These are phyloP conservation scores for Solidago caesia DNA, from an alignment of 129 eudicot species.

Conservation along the genomic window DNA sequence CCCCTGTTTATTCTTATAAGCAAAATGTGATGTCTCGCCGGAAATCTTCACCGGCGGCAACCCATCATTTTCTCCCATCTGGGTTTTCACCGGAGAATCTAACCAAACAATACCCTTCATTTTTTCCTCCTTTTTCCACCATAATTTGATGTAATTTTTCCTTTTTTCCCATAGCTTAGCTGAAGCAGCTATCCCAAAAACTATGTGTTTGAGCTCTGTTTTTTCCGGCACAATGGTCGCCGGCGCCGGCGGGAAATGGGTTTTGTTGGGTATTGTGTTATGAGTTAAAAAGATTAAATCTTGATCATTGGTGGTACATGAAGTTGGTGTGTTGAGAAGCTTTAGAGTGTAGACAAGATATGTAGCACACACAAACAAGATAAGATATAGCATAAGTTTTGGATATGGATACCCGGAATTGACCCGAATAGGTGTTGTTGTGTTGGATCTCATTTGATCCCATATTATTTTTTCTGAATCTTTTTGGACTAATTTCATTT, in stretches of 20 bases:
- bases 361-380: slow-evolving; percentile 65
- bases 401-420: slow-evolving; percentile 45
- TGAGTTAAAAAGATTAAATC: slow-evolving; percentile 29
- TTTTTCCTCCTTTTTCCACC: slow-evolving; percentile 65
- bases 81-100: slow-evolving; percentile 49
- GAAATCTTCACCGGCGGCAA: slow-evolving; percentile 72
- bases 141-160: slow-evolving; percentile 70
- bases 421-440: slow-evolving; percentile 27
- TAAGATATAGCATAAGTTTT: slow-evolving; percentile 60
- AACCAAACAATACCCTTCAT: slow-evolving; percentile 96
- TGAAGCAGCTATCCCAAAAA: slow-evolving; percentile 90
- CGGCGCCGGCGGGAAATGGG: neutral
- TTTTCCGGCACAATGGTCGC: slow-evolving; percentile 16
- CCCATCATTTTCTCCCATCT: slow-evolving; percentile 24
- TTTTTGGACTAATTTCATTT: slow-evolving; percentile 51
- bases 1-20: slow-evolving; percentile 74
- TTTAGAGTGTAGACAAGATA: slow-evolving; percentile 68
- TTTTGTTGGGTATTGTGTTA: slow-evolving; percentile 22
- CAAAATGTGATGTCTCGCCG: slow-evolving; percentile 62
- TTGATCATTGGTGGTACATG: slow-evolving; percentile 22
- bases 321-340: slow-evolving; percentile 44
- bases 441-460: slow-evolving; percentile 37
- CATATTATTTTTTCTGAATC: slow-evolving; percentile 51
- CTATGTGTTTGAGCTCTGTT: slow-evolving; percentile 66
- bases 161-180: slow-evolving; percentile 76